A percentile compares a stretch with the other conserved stretches of the same genome.
Evolutionary conservation across 805 yeast species (phyloP).

Genomic region (Candida ipomoeae): DNA sequence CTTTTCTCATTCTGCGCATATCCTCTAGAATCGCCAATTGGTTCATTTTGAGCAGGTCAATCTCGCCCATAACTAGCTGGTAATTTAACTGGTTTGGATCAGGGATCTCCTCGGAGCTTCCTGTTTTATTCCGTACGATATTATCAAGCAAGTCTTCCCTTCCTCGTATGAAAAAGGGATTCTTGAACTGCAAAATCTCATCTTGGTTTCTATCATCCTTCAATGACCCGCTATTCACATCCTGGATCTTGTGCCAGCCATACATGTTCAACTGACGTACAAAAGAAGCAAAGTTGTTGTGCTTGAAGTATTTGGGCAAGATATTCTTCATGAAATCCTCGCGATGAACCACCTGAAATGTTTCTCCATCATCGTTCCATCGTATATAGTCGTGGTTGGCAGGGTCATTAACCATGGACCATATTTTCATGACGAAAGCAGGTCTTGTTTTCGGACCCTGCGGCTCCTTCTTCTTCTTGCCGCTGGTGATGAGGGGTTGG

Average conservation of each 20-base stretch:
- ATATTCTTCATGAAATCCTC: slow-evolving; percentile 81
- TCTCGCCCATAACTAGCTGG: slow-evolving; percentile 57
- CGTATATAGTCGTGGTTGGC: slow-evolving; percentile 64
- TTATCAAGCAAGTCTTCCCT: slow-evolving; percentile 81
- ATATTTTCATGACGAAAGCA: slow-evolving; percentile 87
- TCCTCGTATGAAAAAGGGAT: slow-evolving; percentile 71
- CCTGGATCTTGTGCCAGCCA: slow-evolving; percentile 99
- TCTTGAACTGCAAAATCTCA: slow-evolving; percentile 85
- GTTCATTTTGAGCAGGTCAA: slow-evolving; percentile 70
- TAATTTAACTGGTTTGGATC: slow-evolving; percentile 39
- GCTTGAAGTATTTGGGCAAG: slow-evolving; percentile 90
- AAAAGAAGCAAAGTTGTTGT: slow-evolving; percentile 90
- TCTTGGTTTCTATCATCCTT: slow-evolving; percentile 49
- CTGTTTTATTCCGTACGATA: slow-evolving; percentile 70
- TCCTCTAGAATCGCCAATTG: slow-evolving; percentile 84
- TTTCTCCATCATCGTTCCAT: slow-evolving; percentile 83
- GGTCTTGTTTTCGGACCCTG: slow-evolving; percentile 59
- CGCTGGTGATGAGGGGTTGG: slow-evolving; percentile 8
- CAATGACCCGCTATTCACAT: slow-evolving; percentile 71
- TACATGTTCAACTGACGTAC: slow-evolving; percentile 97
- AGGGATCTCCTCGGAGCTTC: slow-evolving; percentile 19
- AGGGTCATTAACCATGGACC: slow-evolving; percentile 93
- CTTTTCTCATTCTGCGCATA: slow-evolving; percentile 73
- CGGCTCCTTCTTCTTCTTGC: slow-evolving; percentile 30
- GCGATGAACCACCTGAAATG: slow-evolving; percentile 79